phyloP scores from a whole-genome alignment of 352 stramenopile species.

The Globisporangium radiosum region DNA sequence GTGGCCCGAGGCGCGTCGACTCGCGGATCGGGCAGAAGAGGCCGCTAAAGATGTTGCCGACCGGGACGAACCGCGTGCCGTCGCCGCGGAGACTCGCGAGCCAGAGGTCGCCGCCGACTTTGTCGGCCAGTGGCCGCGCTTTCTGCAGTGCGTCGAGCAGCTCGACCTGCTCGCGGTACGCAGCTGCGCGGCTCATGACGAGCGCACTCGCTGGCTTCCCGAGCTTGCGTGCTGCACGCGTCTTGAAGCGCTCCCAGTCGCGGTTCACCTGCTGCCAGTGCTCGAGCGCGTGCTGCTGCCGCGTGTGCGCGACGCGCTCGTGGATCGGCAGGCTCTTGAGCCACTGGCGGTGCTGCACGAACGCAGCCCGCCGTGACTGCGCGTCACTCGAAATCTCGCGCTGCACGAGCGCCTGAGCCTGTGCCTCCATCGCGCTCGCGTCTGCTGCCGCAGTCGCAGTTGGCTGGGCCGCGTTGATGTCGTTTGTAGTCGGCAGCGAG shows the following conservation, averaged over 20 bases:
- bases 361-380: constrained; percentile 33
- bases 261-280: constrained; percentile 66
- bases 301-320: constrained; percentile 52
- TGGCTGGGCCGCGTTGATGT: not conserved
- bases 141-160: constrained; percentile 87
- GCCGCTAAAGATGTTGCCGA: constrained; percentile 92
- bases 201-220: constrained; percentile 67
- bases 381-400: constrained; percentile 29
- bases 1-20: constrained; percentile 43
- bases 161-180: constrained; percentile 87
- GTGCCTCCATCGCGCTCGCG: not conserved
- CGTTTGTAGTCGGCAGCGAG: not conserved
- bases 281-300: constrained; percentile 59
- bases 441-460: not conserved
- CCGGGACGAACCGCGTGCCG: constrained; percentile 80
- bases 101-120: constrained; percentile 87
- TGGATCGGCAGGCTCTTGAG: constrained; percentile 66
- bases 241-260: constrained; percentile 69
- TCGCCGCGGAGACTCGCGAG: constrained; percentile 84
- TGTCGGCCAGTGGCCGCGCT: constrained; percentile 78
- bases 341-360: constrained; percentile 53
- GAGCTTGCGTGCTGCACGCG: constrained; percentile 42
- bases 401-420: constrained; percentile 6
- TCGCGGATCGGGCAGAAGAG: constrained; percentile 86
- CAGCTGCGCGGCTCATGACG: constrained; percentile 78